phyloP scores from a whole-genome alignment of 2,329 filamentous ascomycete species.

The Fusarium veterinarium region DNA sequence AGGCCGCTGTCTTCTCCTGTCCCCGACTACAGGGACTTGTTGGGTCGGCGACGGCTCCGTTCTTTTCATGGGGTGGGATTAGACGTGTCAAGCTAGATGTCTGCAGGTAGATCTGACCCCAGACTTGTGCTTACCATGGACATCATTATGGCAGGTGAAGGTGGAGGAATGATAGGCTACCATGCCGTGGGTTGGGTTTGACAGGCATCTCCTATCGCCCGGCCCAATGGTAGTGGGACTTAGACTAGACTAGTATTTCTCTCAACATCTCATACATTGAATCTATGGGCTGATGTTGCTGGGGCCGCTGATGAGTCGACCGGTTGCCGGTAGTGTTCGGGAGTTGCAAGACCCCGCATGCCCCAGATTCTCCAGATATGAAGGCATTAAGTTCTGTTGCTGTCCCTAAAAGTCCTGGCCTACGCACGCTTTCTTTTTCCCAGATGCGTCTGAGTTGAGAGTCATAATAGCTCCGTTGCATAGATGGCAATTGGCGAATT shows the following conservation, averaged over 20 bases:
- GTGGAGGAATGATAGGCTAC: conserved; percentile 7
- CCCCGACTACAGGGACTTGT: conserved; percentile 28
- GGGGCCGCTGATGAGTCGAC: background rate
- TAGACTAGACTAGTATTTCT: background rate
- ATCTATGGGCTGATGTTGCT: conserved; percentile 8
- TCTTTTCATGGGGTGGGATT: conserved; percentile 19
- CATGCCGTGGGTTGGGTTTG: conserved; percentile 2
- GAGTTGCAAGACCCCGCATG: background rate
- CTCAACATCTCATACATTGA: background rate
- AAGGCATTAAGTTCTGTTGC: background rate
- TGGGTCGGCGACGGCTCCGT: conserved; percentile 30
- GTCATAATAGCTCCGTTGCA: background rate
- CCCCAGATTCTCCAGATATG: conserved; percentile 29
- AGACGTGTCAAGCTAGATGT: conserved; percentile 14
- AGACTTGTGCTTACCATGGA: conserved; percentile 21
- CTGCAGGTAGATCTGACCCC: conserved; percentile 36
- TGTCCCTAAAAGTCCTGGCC: background rate
- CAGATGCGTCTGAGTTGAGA: background rate
- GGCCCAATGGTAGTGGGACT: conserved; percentile 4
- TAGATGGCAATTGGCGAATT: background rate
- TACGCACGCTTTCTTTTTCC: background rate
- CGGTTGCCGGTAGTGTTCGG: conserved; percentile 28
- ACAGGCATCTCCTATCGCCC: conserved; percentile 7
- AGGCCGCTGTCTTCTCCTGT: conserved; percentile 36
- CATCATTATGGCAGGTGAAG: conserved; percentile 9